These are phyloP conservation scores for Malassezia japonica DNA, from an alignment of 1,284 basidiomycete species.

Conservation along the genomic window DNA sequence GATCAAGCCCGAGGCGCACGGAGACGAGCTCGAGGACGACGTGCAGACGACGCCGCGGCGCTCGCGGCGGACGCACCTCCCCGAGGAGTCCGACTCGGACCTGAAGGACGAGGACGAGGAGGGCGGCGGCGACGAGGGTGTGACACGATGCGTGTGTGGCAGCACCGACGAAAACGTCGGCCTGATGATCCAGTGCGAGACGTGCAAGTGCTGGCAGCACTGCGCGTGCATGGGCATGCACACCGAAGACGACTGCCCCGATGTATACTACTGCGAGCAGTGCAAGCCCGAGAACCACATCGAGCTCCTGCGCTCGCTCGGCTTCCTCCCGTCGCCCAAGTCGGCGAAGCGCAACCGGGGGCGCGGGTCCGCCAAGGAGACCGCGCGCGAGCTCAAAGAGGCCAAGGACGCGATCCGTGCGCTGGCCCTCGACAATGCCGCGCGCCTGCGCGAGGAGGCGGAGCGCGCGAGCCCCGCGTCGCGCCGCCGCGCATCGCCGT, in stretches of 20 bases:
- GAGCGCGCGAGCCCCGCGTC: constrained; percentile 4
- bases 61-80: background rate
- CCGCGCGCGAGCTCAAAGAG: constrained; percentile 37
- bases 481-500: constrained; percentile 3
- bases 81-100: background rate
- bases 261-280: constrained; percentile 74
- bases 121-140: constrained; percentile 63
- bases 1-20: background rate
- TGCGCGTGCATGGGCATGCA: constrained; percentile 90
- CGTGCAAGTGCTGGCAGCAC: constrained; percentile 96
- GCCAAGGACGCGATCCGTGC: constrained; percentile 41
- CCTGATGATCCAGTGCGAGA: constrained; percentile 97
- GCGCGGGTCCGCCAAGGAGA: constrained; percentile 21
- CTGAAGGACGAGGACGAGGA: background rate
- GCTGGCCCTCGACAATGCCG: constrained; percentile 38
- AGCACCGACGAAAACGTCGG: constrained; percentile 56
- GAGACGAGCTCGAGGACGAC: background rate
- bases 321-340: constrained; percentile 28
- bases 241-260: constrained; percentile 60
- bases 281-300: constrained; percentile 77
- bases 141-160: constrained; percentile 90
- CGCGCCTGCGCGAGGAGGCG: constrained; percentile 25
- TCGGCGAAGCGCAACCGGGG: constrained; percentile 29
- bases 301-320: constrained; percentile 38
- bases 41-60: background rate